A percentile compares a stretch with the other conserved stretches of the same genome.
Evolutionary conservation across 148 eudicot genomes (phyloP).

Genomic region (Spergularia marina): DNA sequence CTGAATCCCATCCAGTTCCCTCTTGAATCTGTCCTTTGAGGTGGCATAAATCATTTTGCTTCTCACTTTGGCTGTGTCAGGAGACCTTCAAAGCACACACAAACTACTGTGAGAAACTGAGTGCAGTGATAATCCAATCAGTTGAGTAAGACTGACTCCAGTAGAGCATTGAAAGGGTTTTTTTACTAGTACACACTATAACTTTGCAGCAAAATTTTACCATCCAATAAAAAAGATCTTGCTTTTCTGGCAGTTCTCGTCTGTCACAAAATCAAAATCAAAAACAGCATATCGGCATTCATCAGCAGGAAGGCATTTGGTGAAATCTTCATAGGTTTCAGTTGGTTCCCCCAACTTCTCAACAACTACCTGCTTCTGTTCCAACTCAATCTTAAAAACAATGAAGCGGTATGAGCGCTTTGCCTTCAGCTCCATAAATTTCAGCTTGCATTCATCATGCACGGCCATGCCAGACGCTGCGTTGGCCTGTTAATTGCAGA

Average conservation of each 20-base stretch:
- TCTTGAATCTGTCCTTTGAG: conserved; percentile 88
- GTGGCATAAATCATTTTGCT: conserved; percentile 91
- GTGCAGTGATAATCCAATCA: too few species aligned
- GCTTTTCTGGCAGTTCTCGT: conserved; percentile 86
- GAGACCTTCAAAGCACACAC: conserved; percentile 48
- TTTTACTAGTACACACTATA: too few species aligned
- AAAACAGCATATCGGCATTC: conserved; percentile 85
- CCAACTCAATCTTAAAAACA: conserved; percentile 77
- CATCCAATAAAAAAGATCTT: conserved; percentile 89
- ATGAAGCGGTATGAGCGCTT: conserved; percentile 78
- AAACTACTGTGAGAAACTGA: conserved; percentile 3
- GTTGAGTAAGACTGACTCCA: too few species aligned
- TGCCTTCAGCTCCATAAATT: conserved; percentile 80
- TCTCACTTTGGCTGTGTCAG: conserved; percentile 75
- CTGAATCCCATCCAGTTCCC: conserved; percentile 85
- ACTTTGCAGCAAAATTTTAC: conserved; percentile 32
- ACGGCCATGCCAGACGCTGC: conserved; percentile 95
- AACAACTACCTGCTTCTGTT: conserved; percentile 76
- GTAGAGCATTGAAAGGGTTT: too few species aligned
- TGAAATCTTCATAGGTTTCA: conserved; percentile 64
- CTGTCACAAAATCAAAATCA: conserved; percentile 78
- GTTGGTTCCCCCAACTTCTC: conserved; percentile 80
- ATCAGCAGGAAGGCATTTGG: conserved; percentile 65
- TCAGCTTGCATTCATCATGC: conserved; percentile 90
- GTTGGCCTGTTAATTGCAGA: conserved; percentile 50